Evolutionary conservation across 768 basidiomycete species (phyloP).

Genomic region (Rhizopogon sp.): DNA sequence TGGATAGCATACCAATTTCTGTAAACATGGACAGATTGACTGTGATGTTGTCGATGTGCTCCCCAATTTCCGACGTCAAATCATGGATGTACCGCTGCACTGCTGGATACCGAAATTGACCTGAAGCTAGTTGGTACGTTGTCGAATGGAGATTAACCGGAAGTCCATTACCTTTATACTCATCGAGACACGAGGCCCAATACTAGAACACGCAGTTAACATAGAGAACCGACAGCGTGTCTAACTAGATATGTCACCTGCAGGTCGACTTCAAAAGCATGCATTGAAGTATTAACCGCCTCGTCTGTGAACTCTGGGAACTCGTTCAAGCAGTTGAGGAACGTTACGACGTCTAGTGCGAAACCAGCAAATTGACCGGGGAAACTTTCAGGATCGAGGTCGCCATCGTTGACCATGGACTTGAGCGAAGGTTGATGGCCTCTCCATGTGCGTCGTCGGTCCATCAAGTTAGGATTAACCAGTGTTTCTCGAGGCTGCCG

Average conservation of each 20-base stretch:
- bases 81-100: slow-evolving; percentile 55
- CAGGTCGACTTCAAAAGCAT: slow-evolving; percentile 45
- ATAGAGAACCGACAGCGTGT: neutral
- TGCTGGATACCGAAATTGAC: slow-evolving; percentile 46
- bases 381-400: slow-evolving; percentile 44
- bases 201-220: slow-evolving; percentile 30
- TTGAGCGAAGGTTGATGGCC: slow-evolving; percentile 30
- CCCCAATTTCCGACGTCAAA: slow-evolving; percentile 44
- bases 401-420: slow-evolving; percentile 32
- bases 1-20: slow-evolving; percentile 36
- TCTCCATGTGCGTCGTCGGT: slow-evolving; percentile 26
- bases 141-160: neutral
- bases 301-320: slow-evolving; percentile 55
- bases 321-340: slow-evolving; percentile 49
- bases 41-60: slow-evolving; percentile 49
- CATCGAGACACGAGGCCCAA: slow-evolving; percentile 47
- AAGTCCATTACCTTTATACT: slow-evolving; percentile 36
- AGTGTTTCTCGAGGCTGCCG: slow-evolving; percentile 34
- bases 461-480: slow-evolving; percentile 32
- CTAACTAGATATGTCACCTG: slow-evolving; percentile 28
- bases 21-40: slow-evolving; percentile 47
- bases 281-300: slow-evolving; percentile 44
- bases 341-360: slow-evolving; percentile 46
- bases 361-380: slow-evolving; percentile 41
- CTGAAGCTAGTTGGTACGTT: slow-evolving; percentile 21